phyloP scores from a whole-genome alignment of 345 rosid species.

The Camelina hispida region DNA sequence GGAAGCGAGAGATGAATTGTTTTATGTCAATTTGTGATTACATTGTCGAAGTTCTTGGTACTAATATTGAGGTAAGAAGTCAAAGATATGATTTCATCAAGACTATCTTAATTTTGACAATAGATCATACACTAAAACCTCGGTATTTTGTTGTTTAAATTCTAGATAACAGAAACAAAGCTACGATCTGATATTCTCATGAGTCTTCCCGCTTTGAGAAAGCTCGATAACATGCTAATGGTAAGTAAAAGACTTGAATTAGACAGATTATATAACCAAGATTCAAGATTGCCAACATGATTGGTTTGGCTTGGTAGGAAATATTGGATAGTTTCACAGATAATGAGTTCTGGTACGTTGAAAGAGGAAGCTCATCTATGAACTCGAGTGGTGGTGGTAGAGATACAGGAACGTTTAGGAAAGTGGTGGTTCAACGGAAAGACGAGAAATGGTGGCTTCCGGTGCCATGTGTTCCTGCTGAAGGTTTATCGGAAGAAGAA shows the following conservation, averaged over 20 bases:
- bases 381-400: slow-evolving; percentile 59
- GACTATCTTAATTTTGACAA: background rate
- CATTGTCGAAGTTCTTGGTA: slow-evolving; percentile 77
- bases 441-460: slow-evolving; percentile 99
- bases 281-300: background rate
- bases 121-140: background rate
- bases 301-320: slow-evolving; percentile 56
- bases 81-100: background rate
- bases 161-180: slow-evolving; percentile 73
- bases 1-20: slow-evolving; percentile 95
- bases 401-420: slow-evolving; percentile 77
- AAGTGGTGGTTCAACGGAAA: slow-evolving; percentile 66
- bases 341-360: slow-evolving; percentile 89
- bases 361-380: slow-evolving; percentile 78
- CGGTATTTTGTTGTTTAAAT: background rate
- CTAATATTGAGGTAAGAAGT: slow-evolving; percentile 60
- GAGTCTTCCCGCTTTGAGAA: slow-evolving; percentile 85
- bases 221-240: slow-evolving; percentile 84
- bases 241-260: slow-evolving; percentile 49
- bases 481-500: slow-evolving; percentile 80
- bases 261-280: slow-evolving; percentile 7
- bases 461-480: slow-evolving; percentile 79
- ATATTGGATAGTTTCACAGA: slow-evolving; percentile 77
- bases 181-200: slow-evolving; percentile 74
- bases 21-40: slow-evolving; percentile 84